Conservation (phyloP, 495 filamentous ascomycete species). For the Aspergillus biplanus region DNA sequence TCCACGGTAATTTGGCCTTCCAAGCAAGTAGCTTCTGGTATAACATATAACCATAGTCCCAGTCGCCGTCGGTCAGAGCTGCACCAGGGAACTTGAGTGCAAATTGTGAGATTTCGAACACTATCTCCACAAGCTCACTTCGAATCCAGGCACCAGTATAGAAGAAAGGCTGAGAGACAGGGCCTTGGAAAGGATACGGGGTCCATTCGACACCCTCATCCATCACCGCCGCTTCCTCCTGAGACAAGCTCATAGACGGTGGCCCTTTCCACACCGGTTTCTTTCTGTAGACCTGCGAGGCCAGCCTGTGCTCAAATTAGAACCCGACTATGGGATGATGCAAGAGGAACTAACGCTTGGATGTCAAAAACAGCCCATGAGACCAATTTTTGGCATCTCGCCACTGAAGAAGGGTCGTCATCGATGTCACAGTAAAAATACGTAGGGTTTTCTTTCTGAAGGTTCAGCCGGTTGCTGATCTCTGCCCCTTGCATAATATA, state of each 20-base stretch:
- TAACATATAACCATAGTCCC: constrained; percentile 20
- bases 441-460: constrained; percentile 14
- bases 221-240: constrained; percentile 22
- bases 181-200: constrained; percentile 21
- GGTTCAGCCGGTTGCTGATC: constrained; percentile 12
- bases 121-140: constrained; percentile 22
- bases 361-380: constrained; percentile 32
- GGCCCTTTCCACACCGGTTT: constrained; percentile 22
- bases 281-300: constrained; percentile 32
- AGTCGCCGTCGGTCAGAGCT: constrained; percentile 10
- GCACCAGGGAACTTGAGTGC: constrained; percentile 21
- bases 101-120: constrained; percentile 25
- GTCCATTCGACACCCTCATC: constrained; percentile 23
- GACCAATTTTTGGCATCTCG: constrained; percentile 28
- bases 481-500: constrained; percentile 32
- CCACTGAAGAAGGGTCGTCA: constrained; percentile 1
- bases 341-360: constrained; percentile 24
- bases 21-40: constrained; percentile 21
- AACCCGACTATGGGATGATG: not conserved
- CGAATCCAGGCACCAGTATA: constrained; percentile 23
- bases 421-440: constrained; percentile 15
- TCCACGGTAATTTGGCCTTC: constrained; percentile 19
- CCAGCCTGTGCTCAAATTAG: constrained; percentile 24
- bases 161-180: constrained; percentile 19
- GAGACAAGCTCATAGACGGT: constrained; percentile 23